Evolutionary conservation across 1,284 basidiomycete genomes (phyloP).

Genomic region (Leccinum huronense): DNA sequence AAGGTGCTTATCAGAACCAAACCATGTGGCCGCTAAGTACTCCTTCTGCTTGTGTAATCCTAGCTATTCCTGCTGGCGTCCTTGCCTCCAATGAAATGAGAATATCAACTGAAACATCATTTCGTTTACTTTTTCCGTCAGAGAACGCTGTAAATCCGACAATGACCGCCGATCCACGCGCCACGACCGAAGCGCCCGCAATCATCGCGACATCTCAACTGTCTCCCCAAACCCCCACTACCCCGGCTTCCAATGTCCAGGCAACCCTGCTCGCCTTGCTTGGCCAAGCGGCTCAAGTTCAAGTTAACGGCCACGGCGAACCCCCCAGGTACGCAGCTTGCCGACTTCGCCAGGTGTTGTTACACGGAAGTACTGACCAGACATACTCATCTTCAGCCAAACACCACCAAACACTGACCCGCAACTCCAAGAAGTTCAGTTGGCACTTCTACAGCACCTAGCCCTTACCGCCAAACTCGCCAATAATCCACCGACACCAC

Average conservation of each 20-base stretch:
- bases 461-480: conserved; percentile 55
- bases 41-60: conserved; percentile 61
- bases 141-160: conserved; percentile 51
- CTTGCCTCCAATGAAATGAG: conserved; percentile 48
- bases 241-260: conserved; percentile 40
- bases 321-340: conserved; percentile 33
- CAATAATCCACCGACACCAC: conserved; percentile 34
- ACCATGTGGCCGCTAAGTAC: conserved; percentile 76
- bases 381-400: conserved; percentile 47
- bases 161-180: conserved; percentile 43
- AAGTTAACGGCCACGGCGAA: conserved; percentile 16
- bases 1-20: conserved; percentile 78
- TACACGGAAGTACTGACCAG: conserved; percentile 3
- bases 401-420: conserved; percentile 54
- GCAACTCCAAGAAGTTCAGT: conserved; percentile 53
- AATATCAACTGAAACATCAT: conserved; percentile 64
- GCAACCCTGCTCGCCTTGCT: conserved; percentile 66
- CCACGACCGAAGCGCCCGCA: conserved; percentile 27
- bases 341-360: not conserved
- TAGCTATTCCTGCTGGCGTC: conserved; percentile 46
- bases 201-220: conserved; percentile 34
- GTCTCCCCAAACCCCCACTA: conserved; percentile 30
- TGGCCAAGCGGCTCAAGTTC: conserved; percentile 52
- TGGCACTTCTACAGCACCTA: conserved; percentile 71
- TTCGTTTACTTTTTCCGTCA: conserved; percentile 59